A percentile compares a stretch with the other conserved stretches of the same genome.
These are phyloP conservation scores for Serendipita sp. DNA, from an alignment of 768 basidiomycete species.

Conservation along the genomic window DNA sequence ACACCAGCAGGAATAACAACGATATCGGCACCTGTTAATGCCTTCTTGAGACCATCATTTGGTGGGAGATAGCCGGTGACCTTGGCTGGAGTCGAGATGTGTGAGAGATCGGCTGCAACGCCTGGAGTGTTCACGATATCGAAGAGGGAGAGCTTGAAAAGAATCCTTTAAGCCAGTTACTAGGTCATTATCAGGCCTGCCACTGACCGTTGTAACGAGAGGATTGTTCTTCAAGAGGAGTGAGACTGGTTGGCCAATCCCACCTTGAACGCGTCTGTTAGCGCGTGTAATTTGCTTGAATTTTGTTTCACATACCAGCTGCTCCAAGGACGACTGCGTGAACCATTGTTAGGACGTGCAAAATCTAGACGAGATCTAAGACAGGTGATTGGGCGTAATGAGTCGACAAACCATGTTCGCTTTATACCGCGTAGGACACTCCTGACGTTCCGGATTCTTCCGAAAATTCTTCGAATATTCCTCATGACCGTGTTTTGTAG, in stretches of 20 bases:
- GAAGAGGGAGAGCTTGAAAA: slow-evolving; percentile 56
- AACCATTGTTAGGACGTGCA: slow-evolving; percentile 26
- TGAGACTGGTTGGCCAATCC: slow-evolving; percentile 92
- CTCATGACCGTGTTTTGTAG: no score
- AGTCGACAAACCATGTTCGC: not conserved
- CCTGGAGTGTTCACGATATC: slow-evolving; percentile 98
- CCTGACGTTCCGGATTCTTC: no score
- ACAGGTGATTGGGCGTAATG: not conserved
- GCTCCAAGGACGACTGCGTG: slow-evolving; percentile 96
- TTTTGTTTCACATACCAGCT: slow-evolving; percentile 40
- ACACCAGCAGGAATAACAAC: slow-evolving; percentile 95
- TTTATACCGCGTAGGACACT: no score
- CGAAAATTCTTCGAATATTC: no score
- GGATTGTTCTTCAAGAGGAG: slow-evolving; percentile 81
- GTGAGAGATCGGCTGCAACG: slow-evolving; percentile 87
- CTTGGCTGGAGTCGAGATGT: slow-evolving; percentile 80
- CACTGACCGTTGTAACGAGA: slow-evolving; percentile 52
- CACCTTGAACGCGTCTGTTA: slow-evolving; percentile 34
- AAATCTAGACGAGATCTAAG: not conserved
- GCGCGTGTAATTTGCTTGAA: not conserved
- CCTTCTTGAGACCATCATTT: slow-evolving; percentile 68
- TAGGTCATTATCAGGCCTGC: not conserved
- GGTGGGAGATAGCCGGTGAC: slow-evolving; percentile 62
- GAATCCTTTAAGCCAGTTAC: not conserved
- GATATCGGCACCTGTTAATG: slow-evolving; percentile 70